Evolutionary conservation across 768 basidiomycete species (phyloP), one percentile per base, ranked within the genome.

Genomic region (Psilocybe azurescens): DNA sequence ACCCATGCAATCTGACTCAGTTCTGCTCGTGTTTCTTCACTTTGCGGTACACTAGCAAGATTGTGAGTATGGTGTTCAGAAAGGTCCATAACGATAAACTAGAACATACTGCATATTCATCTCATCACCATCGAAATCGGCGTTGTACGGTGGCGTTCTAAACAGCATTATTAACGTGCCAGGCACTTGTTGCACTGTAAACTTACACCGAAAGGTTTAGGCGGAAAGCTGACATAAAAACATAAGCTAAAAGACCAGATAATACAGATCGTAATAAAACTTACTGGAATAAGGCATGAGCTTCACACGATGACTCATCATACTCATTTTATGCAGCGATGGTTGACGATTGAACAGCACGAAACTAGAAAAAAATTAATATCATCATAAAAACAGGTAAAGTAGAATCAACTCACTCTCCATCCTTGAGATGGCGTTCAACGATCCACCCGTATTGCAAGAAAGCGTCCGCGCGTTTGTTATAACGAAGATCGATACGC

Each of bases 1-100:
- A 99, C 97, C 95, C 97, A 99, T 53, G 96, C 95, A 66, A 99
- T 95, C 75, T 99, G 95, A 70, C 91, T 93, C n/a, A 99, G 83
- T 74, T 99, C 97, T 0, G 97, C 97, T 58, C 97, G 87, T 36
- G 97, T 99, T 75, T 99, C 97, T 76, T 99, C 97, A 60, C 93
- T 95, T 73, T 99, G 97, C 28, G 97, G 97, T 41, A 99, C 89
- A 74, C 95, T 97, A 69, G 38, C 33, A 61, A 61, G 29, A 59
- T 58, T 66, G 51, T 50, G 49, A 67, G 20, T 14, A 18, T 38
- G n/a, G 46, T 11, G 33, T 30, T 18, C 29, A n/a, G 41, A 13
- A 13, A 44, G n/a, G 14, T 13, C 11, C 13, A 53, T 11, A 11
- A 33, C 46, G 18, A 33, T 32, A 18, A n/a, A 53, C 29, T 1